These are phyloP conservation scores for Endocladia muricata DNA, from an alignment of 31 red algal species.

Conservation along the genomic window DNA sequence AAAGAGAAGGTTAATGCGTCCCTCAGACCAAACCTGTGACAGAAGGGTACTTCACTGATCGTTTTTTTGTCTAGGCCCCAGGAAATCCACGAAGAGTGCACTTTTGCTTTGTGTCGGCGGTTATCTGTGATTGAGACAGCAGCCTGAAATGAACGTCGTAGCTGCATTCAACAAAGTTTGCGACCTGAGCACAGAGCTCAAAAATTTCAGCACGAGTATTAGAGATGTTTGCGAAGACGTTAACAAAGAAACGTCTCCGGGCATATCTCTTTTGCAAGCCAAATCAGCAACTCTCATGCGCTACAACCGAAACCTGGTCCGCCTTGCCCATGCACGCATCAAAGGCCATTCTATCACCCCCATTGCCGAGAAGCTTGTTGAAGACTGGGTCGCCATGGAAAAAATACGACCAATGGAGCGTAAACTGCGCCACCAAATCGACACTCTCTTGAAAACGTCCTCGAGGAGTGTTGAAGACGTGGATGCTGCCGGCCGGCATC, in stretches of 20 bases:
- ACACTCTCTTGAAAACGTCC: conserved; percentile 16
- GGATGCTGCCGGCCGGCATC: conserved; percentile 1
- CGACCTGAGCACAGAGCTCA: neutral
- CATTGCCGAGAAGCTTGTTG: conserved; percentile 12
- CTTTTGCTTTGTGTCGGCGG: too few relatives aligned
- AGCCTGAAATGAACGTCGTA: too few relatives aligned
- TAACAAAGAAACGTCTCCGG: neutral
- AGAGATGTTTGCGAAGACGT: neutral
- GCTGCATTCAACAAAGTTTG: neutral
- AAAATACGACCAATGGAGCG: conserved; percentile 41
- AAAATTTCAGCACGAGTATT: neutral
- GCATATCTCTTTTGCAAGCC: conserved; percentile 38
- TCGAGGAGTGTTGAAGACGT: neutral
- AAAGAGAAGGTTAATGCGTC: too few relatives aligned
- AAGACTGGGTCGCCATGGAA: conserved; percentile 47
- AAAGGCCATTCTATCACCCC: conserved; percentile 13
- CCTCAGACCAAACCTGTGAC: too few relatives aligned
- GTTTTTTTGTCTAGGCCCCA: too few relatives aligned
- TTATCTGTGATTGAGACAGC: too few relatives aligned
- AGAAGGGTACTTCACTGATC: too few relatives aligned
- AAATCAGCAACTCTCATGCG: conserved; percentile 47
- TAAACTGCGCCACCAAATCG: conserved; percentile 34
- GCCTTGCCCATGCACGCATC: conserved; percentile 3
- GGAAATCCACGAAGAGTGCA: too few relatives aligned
- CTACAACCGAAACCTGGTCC: conserved; percentile 20